phyloP scores from a whole-genome alignment of 83 land plant species.

The Diphasiastrum complanatum region DNA sequence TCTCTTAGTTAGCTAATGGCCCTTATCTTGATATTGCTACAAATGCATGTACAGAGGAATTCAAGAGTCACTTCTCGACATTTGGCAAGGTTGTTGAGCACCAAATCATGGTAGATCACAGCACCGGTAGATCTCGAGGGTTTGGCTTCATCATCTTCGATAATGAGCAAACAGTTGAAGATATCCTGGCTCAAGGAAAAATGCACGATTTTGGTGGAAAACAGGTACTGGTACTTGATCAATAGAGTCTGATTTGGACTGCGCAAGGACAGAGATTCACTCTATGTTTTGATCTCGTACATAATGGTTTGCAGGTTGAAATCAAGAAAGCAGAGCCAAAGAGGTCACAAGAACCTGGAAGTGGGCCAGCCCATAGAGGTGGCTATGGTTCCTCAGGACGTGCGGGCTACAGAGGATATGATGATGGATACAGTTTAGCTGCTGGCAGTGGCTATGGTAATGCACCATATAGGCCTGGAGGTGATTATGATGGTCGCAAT shows the following conservation, averaged over 20 bases:
- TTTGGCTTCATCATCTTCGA: constrained; percentile 91
- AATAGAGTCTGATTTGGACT: neutral
- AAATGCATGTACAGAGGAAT: constrained; percentile 48
- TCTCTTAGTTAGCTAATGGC: too few species aligned
- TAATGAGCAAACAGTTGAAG: constrained; percentile 69
- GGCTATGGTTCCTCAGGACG: constrained; percentile 36
- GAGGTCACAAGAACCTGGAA: constrained; percentile 62
- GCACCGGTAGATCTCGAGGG: constrained; percentile 77
- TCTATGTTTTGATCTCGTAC: neutral
- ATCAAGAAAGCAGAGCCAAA: constrained; percentile 99
- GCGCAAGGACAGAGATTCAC: neutral
- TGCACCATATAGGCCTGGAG: constrained; percentile 46
- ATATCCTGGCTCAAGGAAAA: constrained; percentile 63
- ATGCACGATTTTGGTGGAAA: constrained; percentile 78
- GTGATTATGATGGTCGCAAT: constrained; percentile 37
- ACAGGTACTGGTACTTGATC: constrained; percentile 43
- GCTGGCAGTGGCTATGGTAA: constrained; percentile 43
- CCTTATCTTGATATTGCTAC: neutral
- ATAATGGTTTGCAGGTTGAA: constrained; percentile 75
- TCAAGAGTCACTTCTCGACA: constrained; percentile 60
- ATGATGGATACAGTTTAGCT: constrained; percentile 44
- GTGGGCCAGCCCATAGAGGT: constrained; percentile 47
- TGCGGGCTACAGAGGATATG: constrained; percentile 44
- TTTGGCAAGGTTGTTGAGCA: constrained; percentile 76
- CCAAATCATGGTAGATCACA: constrained; percentile 81